phyloP scores from a whole-genome alignment of 495 filamentous ascomycete genomes.

The Xylaria bambusicola region DNA sequence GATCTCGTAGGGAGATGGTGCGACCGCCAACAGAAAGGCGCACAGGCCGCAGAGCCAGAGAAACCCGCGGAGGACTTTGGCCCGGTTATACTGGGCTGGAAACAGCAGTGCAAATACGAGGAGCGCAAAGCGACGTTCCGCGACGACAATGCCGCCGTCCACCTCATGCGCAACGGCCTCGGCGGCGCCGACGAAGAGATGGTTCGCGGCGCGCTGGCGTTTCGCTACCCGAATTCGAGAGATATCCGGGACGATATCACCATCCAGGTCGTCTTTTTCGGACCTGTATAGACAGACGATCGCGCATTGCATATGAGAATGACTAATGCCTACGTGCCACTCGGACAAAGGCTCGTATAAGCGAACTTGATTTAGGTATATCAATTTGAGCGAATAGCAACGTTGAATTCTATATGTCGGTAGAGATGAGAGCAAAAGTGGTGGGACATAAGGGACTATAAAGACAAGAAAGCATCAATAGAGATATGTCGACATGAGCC shows the following conservation, averaged over 20 bases:
- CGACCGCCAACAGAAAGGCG: constrained; percentile 31
- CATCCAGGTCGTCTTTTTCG: constrained; percentile 66
- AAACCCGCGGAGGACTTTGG: constrained; percentile 18
- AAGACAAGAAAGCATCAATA: background rate
- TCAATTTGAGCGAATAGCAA: too few species aligned
- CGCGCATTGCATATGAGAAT: too few species aligned
- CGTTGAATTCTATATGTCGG: too few species aligned
- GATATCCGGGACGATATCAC: constrained; percentile 60
- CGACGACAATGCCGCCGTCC: constrained; percentile 64
- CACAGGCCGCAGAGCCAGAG: constrained; percentile 17
- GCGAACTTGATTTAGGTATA: too few species aligned
- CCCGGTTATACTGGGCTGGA: constrained; percentile 25
- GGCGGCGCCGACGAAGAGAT: constrained; percentile 61
- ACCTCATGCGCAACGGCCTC: constrained; percentile 62
- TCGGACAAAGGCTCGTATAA: too few species aligned
- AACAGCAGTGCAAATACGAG: constrained; percentile 26
- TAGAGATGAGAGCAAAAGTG: too few species aligned
- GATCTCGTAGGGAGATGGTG: constrained; percentile 59
- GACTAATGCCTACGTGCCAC: too few species aligned
- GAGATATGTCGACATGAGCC: too few species aligned
- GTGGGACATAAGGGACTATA: too few species aligned
- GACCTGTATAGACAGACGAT: constrained; percentile 3
- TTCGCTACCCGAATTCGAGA: constrained; percentile 50
- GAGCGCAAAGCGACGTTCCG: constrained; percentile 37
- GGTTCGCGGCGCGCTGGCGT: constrained; percentile 54